Base-by-base conservation (phyloP, 441 rosid genomes). In the Erodium trifolium region DNA sequence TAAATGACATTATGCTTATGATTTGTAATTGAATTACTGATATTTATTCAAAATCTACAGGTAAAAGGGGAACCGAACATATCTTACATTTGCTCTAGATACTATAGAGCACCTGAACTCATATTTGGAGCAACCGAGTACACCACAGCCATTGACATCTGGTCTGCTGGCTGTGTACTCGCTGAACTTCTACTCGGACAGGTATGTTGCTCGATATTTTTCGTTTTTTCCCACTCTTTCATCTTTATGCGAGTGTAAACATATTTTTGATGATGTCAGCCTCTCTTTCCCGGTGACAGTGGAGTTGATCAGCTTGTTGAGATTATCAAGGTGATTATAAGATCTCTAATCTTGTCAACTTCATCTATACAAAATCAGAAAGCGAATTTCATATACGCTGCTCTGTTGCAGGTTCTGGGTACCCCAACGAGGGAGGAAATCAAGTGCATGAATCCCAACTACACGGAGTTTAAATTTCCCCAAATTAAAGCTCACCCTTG, bases 271-370 rank as follows among this genome's bases (percentile, higher is more conserved):
- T 68, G 67, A 72, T 60, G 70, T 67, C 81, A 81, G 86, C 83
- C 86, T 69, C 80, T 82, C 53, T 78, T 85, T 74, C 97, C 98
- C 0, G 98, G 98, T 68, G 98, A 93, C 80, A 91, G 97, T 63
- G 97, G 98, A 14, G 98, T 93, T 39, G 98, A 93, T 78, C 98
- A 93, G 85, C 98, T 93, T 66, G 98, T 93, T 27, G 98, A 93
- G 77, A 93, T 93, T 59, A 93, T 93, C 34, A 93, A 91, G 97
- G 98, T 92, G 81, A 63, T 57, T 16, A 18, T 23, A 14, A 19
- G 27, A 57, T 57, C 67, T 55, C 2, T 51, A 51, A 23, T 57
- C 11, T 57, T 3, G 23, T 57, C 5, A 34, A 34, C 37, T 34
- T 34, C 37, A 34, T 2, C 37, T 34, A 34, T 34, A 34, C 37